Evolutionary conservation across 306 rosid species (phyloP).

Genomic region (Ziziphus jujuba): DNA sequence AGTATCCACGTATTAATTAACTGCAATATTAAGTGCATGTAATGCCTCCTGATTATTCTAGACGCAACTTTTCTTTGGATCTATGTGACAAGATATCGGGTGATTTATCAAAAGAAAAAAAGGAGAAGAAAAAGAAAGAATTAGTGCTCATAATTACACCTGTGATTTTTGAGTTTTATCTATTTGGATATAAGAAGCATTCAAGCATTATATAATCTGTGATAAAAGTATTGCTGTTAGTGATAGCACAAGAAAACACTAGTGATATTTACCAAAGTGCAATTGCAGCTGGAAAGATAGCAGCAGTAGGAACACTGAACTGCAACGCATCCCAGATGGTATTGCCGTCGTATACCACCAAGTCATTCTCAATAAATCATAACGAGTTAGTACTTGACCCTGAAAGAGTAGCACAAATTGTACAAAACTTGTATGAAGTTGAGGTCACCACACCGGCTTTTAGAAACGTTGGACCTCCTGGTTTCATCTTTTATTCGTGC

Average conservation of each 20-base stretch:
- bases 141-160: background rate
- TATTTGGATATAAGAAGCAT: background rate
- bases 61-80: background rate
- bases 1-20: background rate
- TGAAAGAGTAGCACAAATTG: too few relatives aligned
- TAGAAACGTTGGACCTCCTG: too few relatives aligned
- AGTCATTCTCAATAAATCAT: too few relatives aligned
- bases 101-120: background rate
- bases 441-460: too few relatives aligned
- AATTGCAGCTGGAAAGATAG: conserved; percentile 69
- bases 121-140: background rate
- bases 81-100: background rate
- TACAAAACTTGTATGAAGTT: too few relatives aligned
- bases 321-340: conserved; percentile 84
- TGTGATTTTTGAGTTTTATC: background rate
- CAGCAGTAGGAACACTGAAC: conserved; percentile 75
- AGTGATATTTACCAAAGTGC: conserved; percentile 46
- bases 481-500: too few relatives aligned
- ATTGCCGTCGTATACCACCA: too few relatives aligned
- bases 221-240: background rate
- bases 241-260: background rate
- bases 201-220: background rate
- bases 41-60: background rate
- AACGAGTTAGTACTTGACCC: too few relatives aligned
- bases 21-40: background rate